phyloP scores from a whole-genome alignment of 371 early-diverging fungal genomes.

The Neoconidiobolus thromboides region DNA sequence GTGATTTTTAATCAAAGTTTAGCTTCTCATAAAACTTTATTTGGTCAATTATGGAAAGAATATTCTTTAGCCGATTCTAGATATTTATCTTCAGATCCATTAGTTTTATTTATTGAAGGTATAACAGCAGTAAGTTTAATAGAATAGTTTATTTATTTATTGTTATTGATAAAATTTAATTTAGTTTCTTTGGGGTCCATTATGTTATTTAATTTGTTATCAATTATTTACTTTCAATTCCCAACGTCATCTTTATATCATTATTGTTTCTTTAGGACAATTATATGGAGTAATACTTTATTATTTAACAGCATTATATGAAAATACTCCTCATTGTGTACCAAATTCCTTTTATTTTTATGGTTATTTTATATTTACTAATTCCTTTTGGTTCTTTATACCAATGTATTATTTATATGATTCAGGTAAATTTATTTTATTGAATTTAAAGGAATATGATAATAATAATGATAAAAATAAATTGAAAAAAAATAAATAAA shows the following conservation, averaged over 20 bases:
- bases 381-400: slow-evolving; percentile 1
- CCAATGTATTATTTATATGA: not conserved
- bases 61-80: slow-evolving; percentile 73
- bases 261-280: slow-evolving; percentile 2
- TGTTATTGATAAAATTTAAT: not conserved
- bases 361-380: not conserved
- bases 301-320: not conserved
- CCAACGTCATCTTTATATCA: not conserved
- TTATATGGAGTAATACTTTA: slow-evolving; percentile 1
- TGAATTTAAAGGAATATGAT: too few relatives aligned
- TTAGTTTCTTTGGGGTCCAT: slow-evolving; percentile 3
- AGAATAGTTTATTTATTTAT: not conserved
- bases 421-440: too few relatives aligned
- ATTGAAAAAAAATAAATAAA: too few relatives aligned
- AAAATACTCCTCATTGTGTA: not conserved
- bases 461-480: too few relatives aligned
- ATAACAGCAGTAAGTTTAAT: slow-evolving; percentile 51
- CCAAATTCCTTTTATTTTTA: not conserved
- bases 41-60: slow-evolving; percentile 81
- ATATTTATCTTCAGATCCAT: slow-evolving; percentile 57
- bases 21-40: slow-evolving; percentile 31
- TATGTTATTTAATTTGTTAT: not conserved
- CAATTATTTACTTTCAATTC: not conserved
- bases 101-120: slow-evolving; percentile 59
- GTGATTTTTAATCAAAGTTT: slow-evolving; percentile 33